Base-by-base conservation (phyloP, 176 grass and related monocot species). In the Triticum turgidum region DNA sequence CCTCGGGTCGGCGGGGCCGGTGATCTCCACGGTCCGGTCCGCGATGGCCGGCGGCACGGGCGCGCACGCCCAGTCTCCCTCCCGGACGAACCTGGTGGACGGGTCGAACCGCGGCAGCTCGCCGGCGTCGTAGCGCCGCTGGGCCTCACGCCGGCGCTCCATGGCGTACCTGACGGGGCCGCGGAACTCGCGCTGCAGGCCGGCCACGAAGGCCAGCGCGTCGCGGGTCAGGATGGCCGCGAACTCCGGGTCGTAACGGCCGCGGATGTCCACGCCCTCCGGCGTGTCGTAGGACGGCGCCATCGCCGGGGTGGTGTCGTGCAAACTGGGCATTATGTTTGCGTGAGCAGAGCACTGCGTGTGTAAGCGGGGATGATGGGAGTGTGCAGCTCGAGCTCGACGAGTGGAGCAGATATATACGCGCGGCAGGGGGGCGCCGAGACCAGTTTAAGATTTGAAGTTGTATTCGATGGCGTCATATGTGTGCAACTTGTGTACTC, bases 11-110 rank as follows among this genome's bases (percentile, higher is more conserved):
- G 86, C 90, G 11, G 96, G 96, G 5, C 96, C 93, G 9, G 96
- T 98, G 90, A 98, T 98, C 93, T 95, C 96, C 0, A 98, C 93
- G 58, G 93, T 93, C 9, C 96, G 88, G 87, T 95, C 90, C 0
- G 90, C 91, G 65, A 98, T 38, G 12, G 84, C 93, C n/a, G 88
- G 88, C 24, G 96, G 96, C 77, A 88, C 61, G 8, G 91, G 61
- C 14, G 91, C 90, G 78, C 93, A 98, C 71, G 41, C 5, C 93
- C 96, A 98, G 21, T 24, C 82, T 0, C 82, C 84, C 8, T 98
- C 93, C 58, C 93, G 88, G 61, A 94, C 86, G 68, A 86, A 32
- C 78, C 63, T 82, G 21, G 96, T 94, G 3, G 93, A 88, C 10
- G 91, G 96, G 83, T 95, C 96, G 73, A 98, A 95, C 73, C 89